Evolutionary conservation across 139 green algal genomes (phyloP).

Genomic region (Ulvella scutata): DNA sequence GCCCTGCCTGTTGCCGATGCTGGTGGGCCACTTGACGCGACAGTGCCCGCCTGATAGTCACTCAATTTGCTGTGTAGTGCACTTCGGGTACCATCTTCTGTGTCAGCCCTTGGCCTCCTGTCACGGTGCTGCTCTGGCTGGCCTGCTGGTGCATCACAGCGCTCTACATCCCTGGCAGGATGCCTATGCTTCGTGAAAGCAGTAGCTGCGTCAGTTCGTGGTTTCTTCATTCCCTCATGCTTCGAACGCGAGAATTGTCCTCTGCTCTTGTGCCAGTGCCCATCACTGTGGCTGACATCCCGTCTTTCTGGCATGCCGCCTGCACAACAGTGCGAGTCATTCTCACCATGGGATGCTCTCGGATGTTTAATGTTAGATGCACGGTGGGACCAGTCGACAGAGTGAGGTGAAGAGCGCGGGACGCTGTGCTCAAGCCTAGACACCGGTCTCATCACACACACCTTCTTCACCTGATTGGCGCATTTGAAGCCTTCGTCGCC

Average conservation of each 20-base stretch:
- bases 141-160: background rate
- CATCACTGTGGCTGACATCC: too few species aligned
- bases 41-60: background rate
- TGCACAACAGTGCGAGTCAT: too few species aligned
- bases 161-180: background rate
- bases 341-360: background rate
- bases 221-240: too few species aligned
- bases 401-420: too few species aligned
- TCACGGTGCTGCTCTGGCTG: background rate
- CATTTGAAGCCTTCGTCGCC: background rate
- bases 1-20: background rate
- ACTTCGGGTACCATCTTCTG: background rate
- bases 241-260: too few species aligned
- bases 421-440: background rate
- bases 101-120: background rate
- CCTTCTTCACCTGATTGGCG: background rate
- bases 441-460: background rate
- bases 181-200: background rate
- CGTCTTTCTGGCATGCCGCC: background rate
- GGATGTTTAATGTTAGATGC: background rate
- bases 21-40: background rate
- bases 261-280: too few species aligned
- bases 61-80: background rate
- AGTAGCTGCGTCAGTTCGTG: background rate
- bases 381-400: background rate